A percentile compares a stretch with the other conserved stretches of the same genome.
These are phyloP conservation scores for Phaseolus coccineus DNA, from an alignment of 331 rosid genomes.

Conservation along the genomic window DNA sequence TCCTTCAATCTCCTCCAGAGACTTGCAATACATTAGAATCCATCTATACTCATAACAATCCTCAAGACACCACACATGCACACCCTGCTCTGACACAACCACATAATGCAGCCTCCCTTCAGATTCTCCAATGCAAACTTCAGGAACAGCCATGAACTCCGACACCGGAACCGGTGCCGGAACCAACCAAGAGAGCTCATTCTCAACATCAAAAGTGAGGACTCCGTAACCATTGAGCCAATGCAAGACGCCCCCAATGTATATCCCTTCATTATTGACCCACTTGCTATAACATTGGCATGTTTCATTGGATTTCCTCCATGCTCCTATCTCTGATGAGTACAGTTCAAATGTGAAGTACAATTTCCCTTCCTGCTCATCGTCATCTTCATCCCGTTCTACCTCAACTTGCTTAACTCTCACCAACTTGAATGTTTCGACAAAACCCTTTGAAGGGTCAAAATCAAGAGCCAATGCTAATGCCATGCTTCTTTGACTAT, in stretches of 20 bases:
- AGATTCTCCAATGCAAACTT: constrained; percentile 68
- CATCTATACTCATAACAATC: constrained; percentile 65
- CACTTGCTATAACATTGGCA: constrained; percentile 46
- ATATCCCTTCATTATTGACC: constrained; percentile 53
- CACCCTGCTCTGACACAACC: constrained; percentile 63
- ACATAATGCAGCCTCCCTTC: constrained; percentile 59
- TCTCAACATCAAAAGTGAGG: constrained; percentile 59
- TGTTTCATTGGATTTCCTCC: constrained; percentile 59
- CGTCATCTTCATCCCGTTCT: constrained; percentile 22
- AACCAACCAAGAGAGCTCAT: constrained; percentile 60
- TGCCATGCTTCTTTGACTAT: constrained; percentile 36
- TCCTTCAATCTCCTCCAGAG: constrained; percentile 56
- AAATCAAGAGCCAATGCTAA: constrained; percentile 59
- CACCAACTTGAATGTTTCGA: constrained; percentile 53
- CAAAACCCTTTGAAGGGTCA: constrained; percentile 47
- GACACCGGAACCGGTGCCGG: constrained; percentile 54
- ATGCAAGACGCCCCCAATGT: constrained; percentile 53
- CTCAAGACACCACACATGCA: constrained; percentile 68
- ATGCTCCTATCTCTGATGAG: constrained; percentile 49
- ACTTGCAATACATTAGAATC: constrained; percentile 50
- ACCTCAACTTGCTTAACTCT: constrained; percentile 45
- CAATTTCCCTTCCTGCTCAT: constrained; percentile 34
- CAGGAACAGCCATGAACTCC: constrained; percentile 50
- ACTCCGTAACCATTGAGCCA: constrained; percentile 63
- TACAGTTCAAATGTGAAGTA: constrained; percentile 55